A percentile compares a stretch with the other conserved stretches of the same genome.
phyloP scores from a whole-genome alignment of 257 asterid genomes.

The Lavandula angustifolia region DNA sequence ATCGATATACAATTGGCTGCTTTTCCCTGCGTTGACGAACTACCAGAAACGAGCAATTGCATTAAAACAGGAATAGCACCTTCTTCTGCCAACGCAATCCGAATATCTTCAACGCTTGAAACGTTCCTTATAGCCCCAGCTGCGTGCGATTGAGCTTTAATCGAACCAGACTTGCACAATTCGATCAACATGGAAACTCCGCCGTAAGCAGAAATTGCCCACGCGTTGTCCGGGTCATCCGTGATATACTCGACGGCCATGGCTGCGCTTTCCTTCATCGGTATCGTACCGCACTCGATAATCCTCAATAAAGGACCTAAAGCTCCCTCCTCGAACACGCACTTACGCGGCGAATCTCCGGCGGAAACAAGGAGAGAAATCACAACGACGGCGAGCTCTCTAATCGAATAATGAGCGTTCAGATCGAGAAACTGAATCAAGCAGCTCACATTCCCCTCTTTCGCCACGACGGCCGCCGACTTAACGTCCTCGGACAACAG shows the following conservation, averaged over 20 bases:
- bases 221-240: slow-evolving; percentile 71
- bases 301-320: slow-evolving; percentile 78
- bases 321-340: slow-evolving; percentile 85
- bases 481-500: slow-evolving; percentile 61
- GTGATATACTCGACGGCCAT: slow-evolving; percentile 81
- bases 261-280: slow-evolving; percentile 73
- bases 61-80: slow-evolving; percentile 69
- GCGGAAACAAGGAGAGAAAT: slow-evolving; percentile 64
- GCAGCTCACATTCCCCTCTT: slow-evolving; percentile 56
- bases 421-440: slow-evolving; percentile 63
- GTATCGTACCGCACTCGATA: slow-evolving; percentile 61
- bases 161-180: slow-evolving; percentile 74
- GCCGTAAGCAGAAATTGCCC: slow-evolving; percentile 90
- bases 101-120: slow-evolving; percentile 63
- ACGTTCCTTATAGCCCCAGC: slow-evolving; percentile 74
- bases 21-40: slow-evolving; percentile 59
- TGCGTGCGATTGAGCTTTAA: slow-evolving; percentile 66
- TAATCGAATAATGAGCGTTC: slow-evolving; percentile 40
- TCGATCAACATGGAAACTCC: slow-evolving; percentile 70
- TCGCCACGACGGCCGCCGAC: slow-evolving; percentile 58
- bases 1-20: slow-evolving; percentile 74
- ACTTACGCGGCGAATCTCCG: slow-evolving; percentile 59
- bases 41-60: slow-evolving; percentile 67
- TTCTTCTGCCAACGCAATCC: slow-evolving; percentile 72
- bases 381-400: slow-evolving; percentile 68